Conservation (phyloP, 2,329 filamentous ascomycete species). For the Chrysoporthe austroafricana region DNA sequence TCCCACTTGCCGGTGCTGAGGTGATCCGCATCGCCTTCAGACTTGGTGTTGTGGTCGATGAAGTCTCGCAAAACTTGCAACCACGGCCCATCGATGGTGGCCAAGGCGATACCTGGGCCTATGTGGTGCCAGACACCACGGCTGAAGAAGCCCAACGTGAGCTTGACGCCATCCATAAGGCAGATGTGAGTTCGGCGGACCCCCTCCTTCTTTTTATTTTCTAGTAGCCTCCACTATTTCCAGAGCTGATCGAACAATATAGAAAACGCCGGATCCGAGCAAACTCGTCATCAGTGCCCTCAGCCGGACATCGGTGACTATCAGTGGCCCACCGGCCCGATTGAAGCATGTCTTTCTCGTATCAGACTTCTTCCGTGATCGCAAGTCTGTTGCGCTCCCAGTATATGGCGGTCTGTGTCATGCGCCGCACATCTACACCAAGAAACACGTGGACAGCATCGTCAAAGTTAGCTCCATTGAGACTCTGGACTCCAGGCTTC, state of each 20-base stretch:
- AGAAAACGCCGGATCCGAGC: slow-evolving; percentile 35
- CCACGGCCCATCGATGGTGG: slow-evolving; percentile 32
- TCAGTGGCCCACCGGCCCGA: slow-evolving; percentile 43
- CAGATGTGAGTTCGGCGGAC: slow-evolving; percentile 24
- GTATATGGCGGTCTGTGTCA: slow-evolving; percentile 13
- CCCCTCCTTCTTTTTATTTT: neutral
- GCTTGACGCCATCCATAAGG: slow-evolving; percentile 40
- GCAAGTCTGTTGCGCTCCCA: slow-evolving; percentile 39
- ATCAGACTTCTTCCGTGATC: slow-evolving; percentile 38
- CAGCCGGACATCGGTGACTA: slow-evolving; percentile 38
- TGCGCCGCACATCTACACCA: slow-evolving; percentile 13
- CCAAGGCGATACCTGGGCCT: slow-evolving; percentile 45
- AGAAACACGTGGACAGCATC: neutral
- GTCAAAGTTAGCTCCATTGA: neutral
- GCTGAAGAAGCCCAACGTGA: slow-evolving; percentile 41
- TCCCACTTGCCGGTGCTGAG: slow-evolving; percentile 47
- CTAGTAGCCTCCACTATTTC: neutral
- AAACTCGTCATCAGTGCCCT: slow-evolving; percentile 48
- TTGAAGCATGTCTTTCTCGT: slow-evolving; percentile 37
- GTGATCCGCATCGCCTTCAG: slow-evolving; percentile 49
- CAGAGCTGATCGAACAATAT: neutral
- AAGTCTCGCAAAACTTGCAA: slow-evolving; percentile 48
- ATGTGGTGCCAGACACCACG: slow-evolving; percentile 42
- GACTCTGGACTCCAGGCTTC: neutral
- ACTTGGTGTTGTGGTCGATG: slow-evolving; percentile 48